A percentile compares a stretch with the other conserved stretches of the same genome.
Evolutionary conservation across 148 eudicot genomes (phyloP).

Genomic region (Rhododendron mucronatum): DNA sequence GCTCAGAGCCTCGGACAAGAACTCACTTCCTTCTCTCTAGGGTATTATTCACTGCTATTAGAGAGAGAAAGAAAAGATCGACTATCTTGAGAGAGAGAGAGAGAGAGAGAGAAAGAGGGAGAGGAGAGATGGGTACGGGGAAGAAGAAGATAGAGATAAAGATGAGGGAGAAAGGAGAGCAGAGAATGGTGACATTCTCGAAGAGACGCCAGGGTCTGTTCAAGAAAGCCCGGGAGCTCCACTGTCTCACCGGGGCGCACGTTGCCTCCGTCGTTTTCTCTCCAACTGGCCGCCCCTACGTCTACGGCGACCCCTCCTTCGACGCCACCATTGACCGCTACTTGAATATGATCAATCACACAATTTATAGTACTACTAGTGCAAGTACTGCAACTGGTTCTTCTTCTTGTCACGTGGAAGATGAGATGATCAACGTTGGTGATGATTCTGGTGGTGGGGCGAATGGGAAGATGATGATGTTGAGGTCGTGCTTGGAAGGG

Average conservation of each 20-base stretch:
- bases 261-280: constrained; percentile 5
- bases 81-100: background rate
- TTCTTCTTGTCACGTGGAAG: background rate
- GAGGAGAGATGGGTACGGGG: background rate
- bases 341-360: background rate
- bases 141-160: constrained; percentile 15
- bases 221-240: constrained; percentile 1
- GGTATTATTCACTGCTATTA: background rate
- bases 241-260: background rate
- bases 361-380: background rate
- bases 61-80: background rate
- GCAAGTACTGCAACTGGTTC: background rate
- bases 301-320: constrained; percentile 6
- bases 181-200: constrained; percentile 8
- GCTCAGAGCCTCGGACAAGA: background rate
- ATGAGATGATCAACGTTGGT: background rate
- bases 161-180: background rate
- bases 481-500: background rate
- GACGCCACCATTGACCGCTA: background rate
- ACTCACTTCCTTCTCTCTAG: background rate
- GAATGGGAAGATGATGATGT: too few relatives aligned
- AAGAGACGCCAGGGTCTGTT: constrained; percentile 14
- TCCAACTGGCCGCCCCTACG: constrained; percentile 1
- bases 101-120: background rate
- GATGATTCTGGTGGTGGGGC: background rate